phyloP scores from a whole-genome alignment of 2,329 filamentous ascomycete species.

The Didymella arachidicola region DNA sequence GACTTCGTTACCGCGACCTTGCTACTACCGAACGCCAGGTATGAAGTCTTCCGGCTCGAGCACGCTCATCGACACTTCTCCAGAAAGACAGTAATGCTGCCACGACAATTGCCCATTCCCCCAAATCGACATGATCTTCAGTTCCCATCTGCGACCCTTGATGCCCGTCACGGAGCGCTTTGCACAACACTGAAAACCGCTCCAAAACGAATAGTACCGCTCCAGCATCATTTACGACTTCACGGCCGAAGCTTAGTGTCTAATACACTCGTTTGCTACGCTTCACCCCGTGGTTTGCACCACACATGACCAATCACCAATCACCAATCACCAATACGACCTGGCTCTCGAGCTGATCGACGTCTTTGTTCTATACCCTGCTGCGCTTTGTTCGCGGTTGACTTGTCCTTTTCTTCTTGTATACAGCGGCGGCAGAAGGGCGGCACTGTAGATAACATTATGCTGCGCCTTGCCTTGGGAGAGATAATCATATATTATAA shows the following conservation, averaged over 20 bases:
- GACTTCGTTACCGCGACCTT: slow-evolving; percentile 27
- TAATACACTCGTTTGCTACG: slow-evolving; percentile 38
- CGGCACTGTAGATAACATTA: slow-evolving; percentile 27
- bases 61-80: slow-evolving; percentile 38
- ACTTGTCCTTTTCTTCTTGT: slow-evolving; percentile 15
- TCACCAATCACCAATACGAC: neutral
- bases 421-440: slow-evolving; percentile 2
- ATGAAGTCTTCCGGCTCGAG: slow-evolving; percentile 40
- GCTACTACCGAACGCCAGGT: slow-evolving; percentile 27
- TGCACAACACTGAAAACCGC: slow-evolving; percentile 1
- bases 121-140: slow-evolving; percentile 22
- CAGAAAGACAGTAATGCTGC: slow-evolving; percentile 41
- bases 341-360: slow-evolving; percentile 20
- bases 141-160: slow-evolving; percentile 36
- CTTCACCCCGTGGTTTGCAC: slow-evolving; percentile 19
- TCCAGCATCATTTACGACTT: slow-evolving; percentile 19
- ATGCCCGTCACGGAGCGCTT: slow-evolving; percentile 36
- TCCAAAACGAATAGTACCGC: slow-evolving; percentile 7
- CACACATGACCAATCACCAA: slow-evolving; percentile 1
- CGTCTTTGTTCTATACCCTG: slow-evolving; percentile 38
- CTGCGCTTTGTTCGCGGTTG: slow-evolving; percentile 20
- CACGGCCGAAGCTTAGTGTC: slow-evolving; percentile 33
- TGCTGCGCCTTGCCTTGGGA: slow-evolving; percentile 10
- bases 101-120: slow-evolving; percentile 40
- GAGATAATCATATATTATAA: slow-evolving; percentile 7